phyloP scores from a whole-genome alignment of 2,329 filamentous ascomycete genomes.

The Fusarium domesticum region DNA sequence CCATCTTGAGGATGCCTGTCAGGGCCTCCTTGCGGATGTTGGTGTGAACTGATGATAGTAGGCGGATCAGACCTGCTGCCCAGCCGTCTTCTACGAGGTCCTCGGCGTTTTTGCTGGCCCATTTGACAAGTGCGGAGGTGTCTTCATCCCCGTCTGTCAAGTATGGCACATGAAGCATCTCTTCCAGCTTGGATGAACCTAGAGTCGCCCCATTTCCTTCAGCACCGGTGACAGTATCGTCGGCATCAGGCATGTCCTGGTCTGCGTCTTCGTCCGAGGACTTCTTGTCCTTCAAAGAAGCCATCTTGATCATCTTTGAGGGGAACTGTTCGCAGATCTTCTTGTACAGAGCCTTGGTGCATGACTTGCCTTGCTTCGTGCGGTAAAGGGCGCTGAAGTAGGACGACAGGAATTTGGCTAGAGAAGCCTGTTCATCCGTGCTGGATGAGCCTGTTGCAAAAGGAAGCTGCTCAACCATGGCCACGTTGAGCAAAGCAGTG shows the following conservation, averaged over 20 bases:
- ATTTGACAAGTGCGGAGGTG: slow-evolving; percentile 56
- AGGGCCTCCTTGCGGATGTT: slow-evolving; percentile 78
- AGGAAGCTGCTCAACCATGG: slow-evolving; percentile 73
- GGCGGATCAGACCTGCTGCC: slow-evolving; percentile 65
- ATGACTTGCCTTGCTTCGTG: slow-evolving; percentile 43
- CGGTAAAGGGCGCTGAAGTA: slow-evolving; percentile 54
- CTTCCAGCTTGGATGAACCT: slow-evolving; percentile 45
- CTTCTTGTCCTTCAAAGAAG: slow-evolving; percentile 2
- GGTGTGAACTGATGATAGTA: slow-evolving; percentile 70
- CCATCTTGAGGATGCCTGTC: slow-evolving; percentile 64
- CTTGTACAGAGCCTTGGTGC: slow-evolving; percentile 31
- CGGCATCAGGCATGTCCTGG: slow-evolving; percentile 19
- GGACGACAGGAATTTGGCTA: slow-evolving; percentile 57
- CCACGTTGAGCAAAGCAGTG: slow-evolving; percentile 63
- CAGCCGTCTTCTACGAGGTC: slow-evolving; percentile 77
- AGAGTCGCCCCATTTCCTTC: slow-evolving; percentile 20
- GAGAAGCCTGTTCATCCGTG: slow-evolving; percentile 40
- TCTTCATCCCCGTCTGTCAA: slow-evolving; percentile 47
- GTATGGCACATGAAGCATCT: slow-evolving; percentile 50
- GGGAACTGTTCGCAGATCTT: slow-evolving; percentile 34
- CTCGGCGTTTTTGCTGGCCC: slow-evolving; percentile 73
- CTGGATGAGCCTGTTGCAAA: slow-evolving; percentile 58
- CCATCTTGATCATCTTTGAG: slow-evolving; percentile 24
- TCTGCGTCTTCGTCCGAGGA: slow-evolving; percentile 20
- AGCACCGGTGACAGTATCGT: slow-evolving; percentile 1